Conservation (phyloP, 768 basidiomycete genomes). For the Butyriboletus loyo region DNA sequence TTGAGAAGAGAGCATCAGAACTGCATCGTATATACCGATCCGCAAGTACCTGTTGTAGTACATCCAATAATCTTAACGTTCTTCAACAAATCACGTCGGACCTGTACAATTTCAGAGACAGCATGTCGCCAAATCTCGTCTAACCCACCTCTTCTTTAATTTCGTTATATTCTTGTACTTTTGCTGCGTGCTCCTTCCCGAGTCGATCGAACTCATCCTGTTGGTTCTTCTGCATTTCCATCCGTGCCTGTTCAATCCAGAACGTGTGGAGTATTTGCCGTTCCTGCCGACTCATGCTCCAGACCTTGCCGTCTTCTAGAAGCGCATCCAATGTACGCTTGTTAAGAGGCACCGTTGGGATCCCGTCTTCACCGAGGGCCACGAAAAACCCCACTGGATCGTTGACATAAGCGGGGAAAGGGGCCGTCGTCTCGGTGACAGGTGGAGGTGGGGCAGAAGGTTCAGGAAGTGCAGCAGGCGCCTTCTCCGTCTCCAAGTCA, state of each 20-base stretch:
- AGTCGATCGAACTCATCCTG: conserved; percentile 42
- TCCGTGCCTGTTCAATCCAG: conserved; percentile 48
- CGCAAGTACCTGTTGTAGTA: conserved; percentile 63
- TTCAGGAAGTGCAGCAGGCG: neutral
- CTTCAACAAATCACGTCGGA: conserved; percentile 51
- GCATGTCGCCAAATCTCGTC: neutral
- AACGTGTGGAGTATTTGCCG: conserved; percentile 40
- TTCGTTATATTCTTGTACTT: conserved; percentile 34
- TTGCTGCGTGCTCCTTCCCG: conserved; percentile 41
- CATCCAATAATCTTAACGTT: conserved; percentile 66
- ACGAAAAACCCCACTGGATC: conserved; percentile 36
- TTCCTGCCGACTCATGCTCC: conserved; percentile 53
- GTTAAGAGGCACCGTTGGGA: conserved; percentile 39
- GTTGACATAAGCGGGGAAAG: conserved; percentile 17
- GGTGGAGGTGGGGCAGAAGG: neutral
- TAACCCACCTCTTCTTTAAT: conserved; percentile 52
- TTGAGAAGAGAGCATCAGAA: neutral
- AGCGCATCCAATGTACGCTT: conserved; percentile 39
- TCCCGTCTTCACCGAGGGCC: conserved; percentile 31
- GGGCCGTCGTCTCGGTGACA: neutral
- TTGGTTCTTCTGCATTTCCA: conserved; percentile 26
- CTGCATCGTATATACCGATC: neutral
- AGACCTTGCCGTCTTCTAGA: conserved; percentile 39
- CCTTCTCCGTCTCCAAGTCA: neutral
- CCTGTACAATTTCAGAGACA: conserved; percentile 33